Evolutionary conservation across 2,329 filamentous ascomycete genomes (phyloP).

Genomic region (Fusarium pilosicola): DNA sequence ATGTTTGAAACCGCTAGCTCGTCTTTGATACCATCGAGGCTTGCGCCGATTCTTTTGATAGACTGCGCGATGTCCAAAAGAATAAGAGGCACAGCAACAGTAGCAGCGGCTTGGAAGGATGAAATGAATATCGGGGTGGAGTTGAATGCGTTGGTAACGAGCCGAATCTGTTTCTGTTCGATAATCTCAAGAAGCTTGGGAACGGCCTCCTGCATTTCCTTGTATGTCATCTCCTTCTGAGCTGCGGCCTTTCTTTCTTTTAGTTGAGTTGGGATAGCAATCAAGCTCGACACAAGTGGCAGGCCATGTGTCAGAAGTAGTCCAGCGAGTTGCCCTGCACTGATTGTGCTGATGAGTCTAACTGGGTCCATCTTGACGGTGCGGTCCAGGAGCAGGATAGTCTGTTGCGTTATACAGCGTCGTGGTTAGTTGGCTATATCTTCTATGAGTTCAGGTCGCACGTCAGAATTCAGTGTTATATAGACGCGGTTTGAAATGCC

Average conservation of each 20-base stretch:
- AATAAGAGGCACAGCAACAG: accelerated
- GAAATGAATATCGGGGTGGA: neutral
- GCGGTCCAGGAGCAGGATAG: accelerated
- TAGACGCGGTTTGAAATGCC: neutral
- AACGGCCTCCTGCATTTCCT: neutral
- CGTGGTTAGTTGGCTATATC: no score
- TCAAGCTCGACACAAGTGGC: accelerated
- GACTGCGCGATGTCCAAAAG: accelerated
- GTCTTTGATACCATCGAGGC: accelerated
- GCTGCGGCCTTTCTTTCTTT: neutral
- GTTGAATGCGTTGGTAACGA: neutral
- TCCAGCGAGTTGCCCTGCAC: accelerated
- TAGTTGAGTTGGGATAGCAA: no score
- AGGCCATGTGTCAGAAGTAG: accelerated
- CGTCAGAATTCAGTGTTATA: no score
- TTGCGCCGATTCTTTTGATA: neutral
- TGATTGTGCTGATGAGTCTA: neutral
- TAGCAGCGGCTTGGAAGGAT: neutral
- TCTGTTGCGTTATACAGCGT: no score
- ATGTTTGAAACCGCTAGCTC: neutral
- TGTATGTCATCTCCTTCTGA: neutral
- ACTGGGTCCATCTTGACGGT: neutral
- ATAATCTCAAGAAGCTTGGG: neutral
- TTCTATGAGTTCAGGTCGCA: no score
- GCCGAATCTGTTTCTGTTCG: neutral